These are phyloP conservation scores for Aegilops speltoides DNA, from an alignment of 176 grass and related monocot species.

Conservation along the genomic window DNA sequence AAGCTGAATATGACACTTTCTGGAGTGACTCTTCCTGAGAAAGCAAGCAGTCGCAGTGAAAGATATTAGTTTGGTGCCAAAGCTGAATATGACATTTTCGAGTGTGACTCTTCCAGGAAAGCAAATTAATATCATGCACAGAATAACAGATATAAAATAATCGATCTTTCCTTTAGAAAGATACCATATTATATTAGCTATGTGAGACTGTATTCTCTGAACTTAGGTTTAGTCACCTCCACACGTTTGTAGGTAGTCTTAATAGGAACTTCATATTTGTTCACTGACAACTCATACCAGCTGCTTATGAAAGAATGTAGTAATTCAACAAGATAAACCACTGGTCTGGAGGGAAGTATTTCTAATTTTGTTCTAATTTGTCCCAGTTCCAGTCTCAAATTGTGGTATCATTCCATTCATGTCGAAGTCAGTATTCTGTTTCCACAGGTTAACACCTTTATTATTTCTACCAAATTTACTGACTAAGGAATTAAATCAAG, in stretches of 20 bases:
- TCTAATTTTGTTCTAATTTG: not conserved
- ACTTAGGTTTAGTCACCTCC: not conserved
- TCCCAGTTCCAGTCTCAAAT: not conserved
- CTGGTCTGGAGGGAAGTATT: not conserved
- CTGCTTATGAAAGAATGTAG: not conserved
- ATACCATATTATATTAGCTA: constrained; percentile 7
- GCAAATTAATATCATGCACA: constrained; percentile 8
- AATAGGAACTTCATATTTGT: not conserved
- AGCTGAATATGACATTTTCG: constrained; percentile 84
- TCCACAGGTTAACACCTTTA: not conserved
- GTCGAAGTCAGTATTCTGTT: not conserved
- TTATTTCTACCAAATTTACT: not conserved
- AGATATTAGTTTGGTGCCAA: constrained; percentile 60
- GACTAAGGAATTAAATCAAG: constrained; percentile 18
- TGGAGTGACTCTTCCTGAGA: constrained; percentile 81
- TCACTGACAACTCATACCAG: not conserved
- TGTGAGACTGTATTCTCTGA: not conserved
- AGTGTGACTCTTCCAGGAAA: constrained; percentile 67
- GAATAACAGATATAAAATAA: constrained; percentile 5
- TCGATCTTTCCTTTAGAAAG: not conserved
- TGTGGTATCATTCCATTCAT: not conserved
- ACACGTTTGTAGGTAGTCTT: not conserved
- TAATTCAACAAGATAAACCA: not conserved
- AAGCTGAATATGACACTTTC: constrained; percentile 99
- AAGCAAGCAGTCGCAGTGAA: constrained; percentile 26